Evolutionary conservation across 164 flowering plant genomes (phyloP).

Genomic region (Kingdonia uniflora): DNA sequence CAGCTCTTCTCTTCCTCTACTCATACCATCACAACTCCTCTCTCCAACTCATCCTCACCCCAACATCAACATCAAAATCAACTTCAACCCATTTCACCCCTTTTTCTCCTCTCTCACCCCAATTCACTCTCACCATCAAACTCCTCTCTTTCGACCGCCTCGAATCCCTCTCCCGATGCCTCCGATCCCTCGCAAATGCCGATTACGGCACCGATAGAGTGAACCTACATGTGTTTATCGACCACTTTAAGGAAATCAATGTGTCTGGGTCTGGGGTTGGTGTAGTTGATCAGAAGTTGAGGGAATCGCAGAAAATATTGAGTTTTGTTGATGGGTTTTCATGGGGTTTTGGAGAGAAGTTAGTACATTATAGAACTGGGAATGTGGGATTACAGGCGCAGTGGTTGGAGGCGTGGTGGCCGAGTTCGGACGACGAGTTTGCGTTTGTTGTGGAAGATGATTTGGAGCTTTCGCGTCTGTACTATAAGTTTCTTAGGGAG

Average conservation of each 20-base stretch:
- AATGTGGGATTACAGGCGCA: constrained; percentile 93
- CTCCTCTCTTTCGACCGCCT: constrained; percentile 78
- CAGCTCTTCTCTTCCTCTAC: constrained; percentile 18
- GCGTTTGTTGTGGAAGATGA: constrained; percentile 95
- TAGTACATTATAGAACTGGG: constrained; percentile 75
- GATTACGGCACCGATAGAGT: constrained; percentile 51
- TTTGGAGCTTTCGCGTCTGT: constrained; percentile 78
- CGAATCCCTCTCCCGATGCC: constrained; percentile 68
- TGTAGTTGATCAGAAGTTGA: constrained; percentile 27
- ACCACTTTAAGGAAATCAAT: constrained; percentile 38
- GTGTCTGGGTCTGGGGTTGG: constrained; percentile 7
- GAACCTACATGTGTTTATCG: constrained; percentile 70
- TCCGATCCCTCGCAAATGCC: constrained; percentile 63
- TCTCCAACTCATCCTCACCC: constrained; percentile 14
- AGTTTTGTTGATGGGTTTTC: constrained; percentile 62
- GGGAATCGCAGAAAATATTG: constrained; percentile 39
- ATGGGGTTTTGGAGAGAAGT: constrained; percentile 66
- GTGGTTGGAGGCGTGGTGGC: constrained; percentile 99
- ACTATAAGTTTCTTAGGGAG: constrained; percentile 50
- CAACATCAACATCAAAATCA: constrained; percentile 8
- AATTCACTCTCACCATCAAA: constrained; percentile 63
- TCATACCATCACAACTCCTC: constrained; percentile 23
- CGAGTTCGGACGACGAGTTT: constrained; percentile 70
- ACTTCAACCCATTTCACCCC: constrained; percentile 3
- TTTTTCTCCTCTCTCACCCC: constrained; percentile 7